Percentiles rank a stretch among this genome's conserved stretches.
These are phyloP conservation scores for Podosphaera aphanis DNA, from an alignment of 2,329 filamentous ascomycete genomes.

Conservation along the genomic window DNA sequence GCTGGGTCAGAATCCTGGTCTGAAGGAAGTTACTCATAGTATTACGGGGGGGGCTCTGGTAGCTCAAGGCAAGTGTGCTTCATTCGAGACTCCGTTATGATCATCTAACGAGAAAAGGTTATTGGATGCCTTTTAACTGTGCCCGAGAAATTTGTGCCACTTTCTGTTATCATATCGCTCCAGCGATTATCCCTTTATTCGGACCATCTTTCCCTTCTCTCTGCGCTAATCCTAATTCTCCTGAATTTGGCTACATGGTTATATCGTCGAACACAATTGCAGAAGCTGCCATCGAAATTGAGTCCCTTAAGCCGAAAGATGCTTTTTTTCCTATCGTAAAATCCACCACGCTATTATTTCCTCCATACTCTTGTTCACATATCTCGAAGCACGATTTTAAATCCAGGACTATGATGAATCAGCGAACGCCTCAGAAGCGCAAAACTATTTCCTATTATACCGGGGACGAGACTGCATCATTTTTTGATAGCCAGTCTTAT, in stretches of 20 bases:
- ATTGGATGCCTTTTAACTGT: constrained; percentile 85
- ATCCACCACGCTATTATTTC: neutral
- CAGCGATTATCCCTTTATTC: constrained; percentile 74
- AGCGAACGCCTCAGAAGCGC: neutral
- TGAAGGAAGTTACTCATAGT: constrained; percentile 76
- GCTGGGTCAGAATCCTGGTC: constrained; percentile 50
- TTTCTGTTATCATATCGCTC: constrained; percentile 69
- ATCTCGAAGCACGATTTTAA: neutral
- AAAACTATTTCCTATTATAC: neutral
- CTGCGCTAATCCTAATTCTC: constrained; percentile 41
- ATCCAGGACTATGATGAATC: neutral
- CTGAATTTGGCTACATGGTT: constrained; percentile 41
- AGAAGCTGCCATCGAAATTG: constrained; percentile 27
- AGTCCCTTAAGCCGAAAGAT: constrained; percentile 18
- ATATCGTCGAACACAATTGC: constrained; percentile 34
- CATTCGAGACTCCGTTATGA: neutral
- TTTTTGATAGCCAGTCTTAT: neutral
- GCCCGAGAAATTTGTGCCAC: constrained; percentile 72
- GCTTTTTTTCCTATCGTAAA: neutral
- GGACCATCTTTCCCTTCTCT: constrained; percentile 53
- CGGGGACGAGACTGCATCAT: neutral
- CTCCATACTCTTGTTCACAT: neutral
- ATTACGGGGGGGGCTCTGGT: constrained; percentile 81
- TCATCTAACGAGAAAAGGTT: constrained; percentile 31
- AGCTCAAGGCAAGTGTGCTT: constrained; percentile 48